Percentiles rank a stretch among this genome's conserved stretches.
These are phyloP conservation scores for Botrytis elliptica DNA, from an alignment of 2,329 filamentous ascomycete genomes.

Conservation along the genomic window DNA sequence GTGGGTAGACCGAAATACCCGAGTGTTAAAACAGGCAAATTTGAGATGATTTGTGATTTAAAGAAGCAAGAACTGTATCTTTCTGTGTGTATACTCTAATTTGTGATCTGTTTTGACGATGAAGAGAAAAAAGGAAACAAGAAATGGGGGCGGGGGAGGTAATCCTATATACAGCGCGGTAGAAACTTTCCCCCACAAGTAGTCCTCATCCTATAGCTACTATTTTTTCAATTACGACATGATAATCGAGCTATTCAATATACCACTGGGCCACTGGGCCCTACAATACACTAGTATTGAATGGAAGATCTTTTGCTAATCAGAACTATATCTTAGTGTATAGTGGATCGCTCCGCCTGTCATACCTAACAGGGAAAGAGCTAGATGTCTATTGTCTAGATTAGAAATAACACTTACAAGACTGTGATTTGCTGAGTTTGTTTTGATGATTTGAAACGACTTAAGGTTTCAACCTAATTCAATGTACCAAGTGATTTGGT, in stretches of 20 bases:
- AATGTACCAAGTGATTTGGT: background rate
- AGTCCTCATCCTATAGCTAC: background rate
- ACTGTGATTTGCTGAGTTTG: background rate
- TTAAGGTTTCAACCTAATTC: too few relatives aligned
- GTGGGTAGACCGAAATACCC: conserved; percentile 8
- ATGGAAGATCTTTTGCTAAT: background rate
- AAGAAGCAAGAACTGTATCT: background rate
- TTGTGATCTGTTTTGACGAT: conserved; percentile 5
- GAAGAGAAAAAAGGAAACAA: background rate
- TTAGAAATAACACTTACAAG: accelerated
- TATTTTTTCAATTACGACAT: background rate
- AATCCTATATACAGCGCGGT: background rate
- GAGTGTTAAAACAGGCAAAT: conserved; percentile 3
- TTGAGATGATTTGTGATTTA: background rate
- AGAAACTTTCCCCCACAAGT: background rate
- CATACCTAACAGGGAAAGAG: background rate
- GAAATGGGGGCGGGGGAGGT: background rate
- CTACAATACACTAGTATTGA: background rate
- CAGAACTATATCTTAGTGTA: background rate
- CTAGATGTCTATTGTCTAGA: background rate
- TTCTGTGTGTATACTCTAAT: background rate
- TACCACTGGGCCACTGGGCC: background rate
- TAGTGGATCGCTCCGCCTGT: background rate
- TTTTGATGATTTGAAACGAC: background rate
- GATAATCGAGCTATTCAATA: too few relatives aligned